Base-by-base conservation (phyloP, 2,329 filamentous ascomycete species). In the Talaromyces sp. region DNA sequence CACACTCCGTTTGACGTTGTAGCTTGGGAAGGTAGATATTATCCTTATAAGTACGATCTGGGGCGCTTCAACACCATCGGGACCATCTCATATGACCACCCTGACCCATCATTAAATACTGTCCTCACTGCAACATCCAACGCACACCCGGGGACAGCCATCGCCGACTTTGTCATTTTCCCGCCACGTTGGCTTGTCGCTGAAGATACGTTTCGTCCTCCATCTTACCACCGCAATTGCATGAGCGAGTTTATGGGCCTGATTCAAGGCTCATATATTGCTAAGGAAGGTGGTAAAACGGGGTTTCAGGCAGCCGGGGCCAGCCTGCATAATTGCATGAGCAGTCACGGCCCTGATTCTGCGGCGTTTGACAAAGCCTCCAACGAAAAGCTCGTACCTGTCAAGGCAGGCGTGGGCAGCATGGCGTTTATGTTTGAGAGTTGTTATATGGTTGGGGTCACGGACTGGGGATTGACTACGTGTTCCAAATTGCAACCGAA, bases 1-100 rank as follows among this genome's bases (percentile, higher is more conserved):
- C 89, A 92, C 73, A 88, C 86, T 0, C 89, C 90, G 0, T 93
- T 92, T 68, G 89, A 93, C 67, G 85, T 92, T 0, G 89, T 92
- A 4, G 89, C 87, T 2, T 92, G 89, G 89, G 89, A 92, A 70
- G 90, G 90, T 50, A 89, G 86, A 65, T 92, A 92, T 76, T 89
- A 89, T 64, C 90, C 90, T 0, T 91, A 86, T 82, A 93, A 92
- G 76, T 93, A 92, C 77, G 89, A 92, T 68, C 82, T 93, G 1
- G 88, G 87, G 27, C 85, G 88, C 36, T 92, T 92, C 81, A 89
- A 88, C 76, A 86, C 86, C 52, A 86, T 92, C 51, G 89, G 89
- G n/a, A 86, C 82, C 60, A 86, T 91, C 66, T 88, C 86, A 8
- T 91, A 85, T 70, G 90, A 92, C 73, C 90, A 93, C 70, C 89